phyloP scores from a whole-genome alignment of 2,329 filamentous ascomycete genomes.

The Xylariaceae sp. region DNA sequence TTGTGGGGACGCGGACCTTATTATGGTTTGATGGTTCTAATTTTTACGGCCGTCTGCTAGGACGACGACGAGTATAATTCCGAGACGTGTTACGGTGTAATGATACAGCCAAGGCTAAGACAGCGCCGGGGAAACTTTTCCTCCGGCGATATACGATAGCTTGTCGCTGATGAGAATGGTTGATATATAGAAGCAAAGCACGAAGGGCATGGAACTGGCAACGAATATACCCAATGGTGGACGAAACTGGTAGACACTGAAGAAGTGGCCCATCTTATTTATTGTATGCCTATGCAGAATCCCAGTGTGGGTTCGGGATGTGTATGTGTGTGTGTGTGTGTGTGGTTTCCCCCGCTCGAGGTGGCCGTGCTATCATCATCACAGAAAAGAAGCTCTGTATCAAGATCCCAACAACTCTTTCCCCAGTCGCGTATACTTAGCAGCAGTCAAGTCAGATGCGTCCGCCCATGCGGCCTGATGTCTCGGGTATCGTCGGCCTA shows the following conservation, averaged over 20 bases:
- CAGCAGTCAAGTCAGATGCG: slow-evolving; percentile 12
- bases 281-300: slow-evolving; percentile 35
- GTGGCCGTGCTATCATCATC: slow-evolving; percentile 15
- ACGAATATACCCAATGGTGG: slow-evolving; percentile 17
- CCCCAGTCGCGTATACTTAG: slow-evolving; percentile 16
- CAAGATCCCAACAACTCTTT: slow-evolving; percentile 17
- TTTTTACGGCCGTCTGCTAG: slow-evolving; percentile 9
- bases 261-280: slow-evolving; percentile 20
- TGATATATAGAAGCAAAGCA: slow-evolving; percentile 10
- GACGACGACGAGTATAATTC: slow-evolving; percentile 10
- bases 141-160: slow-evolving; percentile 13
- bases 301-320: slow-evolving; percentile 29
- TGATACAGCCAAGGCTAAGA: slow-evolving; percentile 11
- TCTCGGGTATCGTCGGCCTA: slow-evolving; percentile 17
- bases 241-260: slow-evolving; percentile 10
- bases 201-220: slow-evolving; percentile 8
- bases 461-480: slow-evolving; percentile 20
- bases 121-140: slow-evolving; percentile 1
- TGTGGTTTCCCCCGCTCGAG: slow-evolving; percentile 20
- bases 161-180: slow-evolving; percentile 5
- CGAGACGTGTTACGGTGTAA: slow-evolving; percentile 17
- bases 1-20: background rate
- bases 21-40: background rate
- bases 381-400: slow-evolving; percentile 13
- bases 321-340: slow-evolving; percentile 27